phyloP scores from a whole-genome alignment of 2,329 filamentous ascomycete genomes.

The Epichloe bromicola region DNA sequence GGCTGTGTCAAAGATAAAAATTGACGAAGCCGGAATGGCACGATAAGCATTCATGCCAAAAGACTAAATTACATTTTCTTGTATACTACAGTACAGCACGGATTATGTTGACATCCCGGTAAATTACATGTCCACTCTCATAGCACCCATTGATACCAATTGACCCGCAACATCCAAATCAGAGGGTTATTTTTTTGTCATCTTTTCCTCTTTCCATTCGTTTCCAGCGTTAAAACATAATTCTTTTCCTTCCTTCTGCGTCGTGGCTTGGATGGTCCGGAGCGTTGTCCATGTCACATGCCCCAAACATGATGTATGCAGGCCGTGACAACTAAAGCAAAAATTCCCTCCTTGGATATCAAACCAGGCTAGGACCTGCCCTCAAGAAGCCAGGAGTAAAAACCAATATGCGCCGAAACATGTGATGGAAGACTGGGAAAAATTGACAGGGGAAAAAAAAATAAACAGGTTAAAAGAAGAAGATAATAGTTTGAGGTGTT shows the following conservation, averaged over 20 bases:
- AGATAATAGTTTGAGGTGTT: background rate
- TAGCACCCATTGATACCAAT: background rate
- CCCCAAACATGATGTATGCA: conserved; percentile 1
- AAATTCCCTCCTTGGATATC: conserved; percentile 5
- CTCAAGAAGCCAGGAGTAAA: background rate
- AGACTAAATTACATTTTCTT: conserved; percentile 4
- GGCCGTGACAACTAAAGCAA: background rate
- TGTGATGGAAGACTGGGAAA: background rate
- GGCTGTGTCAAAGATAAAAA: background rate
- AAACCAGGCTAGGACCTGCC: conserved; percentile 2
- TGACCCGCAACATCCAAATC: background rate
- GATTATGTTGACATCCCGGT: conserved; percentile 1
- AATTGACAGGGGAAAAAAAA: background rate
- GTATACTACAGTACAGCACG: conserved; percentile 4
- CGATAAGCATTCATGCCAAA: background rate
- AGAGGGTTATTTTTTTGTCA: background rate
- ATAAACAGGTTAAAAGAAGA: background rate
- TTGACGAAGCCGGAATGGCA: background rate
- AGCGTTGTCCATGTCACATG: background rate
- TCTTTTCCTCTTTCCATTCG: background rate
- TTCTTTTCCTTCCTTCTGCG: background rate
- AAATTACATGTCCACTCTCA: conserved; percentile 4
- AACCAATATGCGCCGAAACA: conserved; percentile 2
- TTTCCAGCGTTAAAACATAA: background rate
- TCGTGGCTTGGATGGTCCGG: background rate